Conservation (phyloP, 257 asterid genomes). For the Galeopsis tetrahit region DNA sequence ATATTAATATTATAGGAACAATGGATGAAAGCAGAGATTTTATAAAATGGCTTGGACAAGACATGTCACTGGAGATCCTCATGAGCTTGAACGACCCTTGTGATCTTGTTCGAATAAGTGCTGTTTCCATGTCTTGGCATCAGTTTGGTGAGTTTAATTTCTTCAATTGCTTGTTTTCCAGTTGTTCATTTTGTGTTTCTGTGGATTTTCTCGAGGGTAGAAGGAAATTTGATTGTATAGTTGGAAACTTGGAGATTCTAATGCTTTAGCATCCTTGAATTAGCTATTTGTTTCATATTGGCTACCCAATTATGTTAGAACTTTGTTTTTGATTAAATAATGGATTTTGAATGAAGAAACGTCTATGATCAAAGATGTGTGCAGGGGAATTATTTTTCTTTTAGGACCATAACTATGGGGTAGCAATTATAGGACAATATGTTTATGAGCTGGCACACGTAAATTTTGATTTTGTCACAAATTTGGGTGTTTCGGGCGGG, state of each 20-base stretch:
- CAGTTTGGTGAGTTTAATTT: slow-evolving; percentile 56
- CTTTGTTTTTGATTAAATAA: no score
- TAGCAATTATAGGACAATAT: no score
- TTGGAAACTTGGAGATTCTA: not conserved
- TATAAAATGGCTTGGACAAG: slow-evolving; percentile 61
- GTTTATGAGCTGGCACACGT: no score
- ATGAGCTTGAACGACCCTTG: slow-evolving; percentile 67
- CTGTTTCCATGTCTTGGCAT: slow-evolving; percentile 82
- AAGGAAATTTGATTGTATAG: not conserved
- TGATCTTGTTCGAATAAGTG: slow-evolving; percentile 65
- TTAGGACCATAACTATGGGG: no score
- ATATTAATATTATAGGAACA: not conserved
- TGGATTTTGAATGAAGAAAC: no score
- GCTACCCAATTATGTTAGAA: no score
- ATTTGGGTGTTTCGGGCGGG: no score
- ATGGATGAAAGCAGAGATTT: slow-evolving; percentile 61
- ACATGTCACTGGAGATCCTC: slow-evolving; percentile 59
- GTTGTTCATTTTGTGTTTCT: not conserved
- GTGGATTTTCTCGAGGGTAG: slow-evolving; percentile 18
- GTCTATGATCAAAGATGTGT: no score
- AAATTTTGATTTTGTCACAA: no score
- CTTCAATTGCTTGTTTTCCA: not conserved
- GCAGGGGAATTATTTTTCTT: no score
- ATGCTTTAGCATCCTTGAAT: not conserved
- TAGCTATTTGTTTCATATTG: no score